Conservation (phyloP, 2,329 filamentous ascomycete species). For the Colletotrichum sp. region DNA sequence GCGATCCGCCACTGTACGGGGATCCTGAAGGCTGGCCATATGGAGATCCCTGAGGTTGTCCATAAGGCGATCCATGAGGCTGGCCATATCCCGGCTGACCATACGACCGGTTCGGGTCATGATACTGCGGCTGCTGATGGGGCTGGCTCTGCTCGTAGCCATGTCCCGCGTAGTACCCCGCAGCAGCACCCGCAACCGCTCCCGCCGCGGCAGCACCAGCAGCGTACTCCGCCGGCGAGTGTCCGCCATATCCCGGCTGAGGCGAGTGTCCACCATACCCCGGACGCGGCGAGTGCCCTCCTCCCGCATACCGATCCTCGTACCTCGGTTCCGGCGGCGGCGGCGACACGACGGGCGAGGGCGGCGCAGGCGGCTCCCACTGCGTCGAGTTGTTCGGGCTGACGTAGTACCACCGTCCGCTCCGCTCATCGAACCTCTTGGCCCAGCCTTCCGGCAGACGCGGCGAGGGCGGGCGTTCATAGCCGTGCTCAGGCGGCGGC, state of each 20-base stretch:
- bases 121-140: not conserved
- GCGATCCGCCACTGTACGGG: not conserved
- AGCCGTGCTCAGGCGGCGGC: slow-evolving; percentile 13
- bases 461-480: slow-evolving; percentile 31
- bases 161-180: slow-evolving; percentile 14
- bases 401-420: slow-evolving; percentile 62
- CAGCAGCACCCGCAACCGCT: not conserved
- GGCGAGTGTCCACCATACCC: slow-evolving; percentile 12
- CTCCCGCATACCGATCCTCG: slow-evolving; percentile 5
- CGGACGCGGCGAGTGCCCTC: slow-evolving; percentile 16
- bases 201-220: slow-evolving; percentile 13
- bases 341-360: not conserved
- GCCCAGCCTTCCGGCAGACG: slow-evolving; percentile 59
- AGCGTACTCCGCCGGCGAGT: slow-evolving; percentile 14
- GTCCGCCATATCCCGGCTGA: slow-evolving; percentile 24
- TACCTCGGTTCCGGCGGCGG: slow-evolving; percentile 16
- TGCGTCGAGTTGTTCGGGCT: slow-evolving; percentile 61
- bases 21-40: not conserved
- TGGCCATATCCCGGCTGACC: not conserved
- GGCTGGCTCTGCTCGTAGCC: not conserved
- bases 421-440: slow-evolving; percentile 58
- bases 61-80: not conserved
- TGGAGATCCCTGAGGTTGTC: not conserved
- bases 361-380: slow-evolving; percentile 51
- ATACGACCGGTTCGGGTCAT: not conserved